Evolutionary conservation across 805 yeast genomes (phyloP).

Genomic region (Priceomyces carsonii): DNA sequence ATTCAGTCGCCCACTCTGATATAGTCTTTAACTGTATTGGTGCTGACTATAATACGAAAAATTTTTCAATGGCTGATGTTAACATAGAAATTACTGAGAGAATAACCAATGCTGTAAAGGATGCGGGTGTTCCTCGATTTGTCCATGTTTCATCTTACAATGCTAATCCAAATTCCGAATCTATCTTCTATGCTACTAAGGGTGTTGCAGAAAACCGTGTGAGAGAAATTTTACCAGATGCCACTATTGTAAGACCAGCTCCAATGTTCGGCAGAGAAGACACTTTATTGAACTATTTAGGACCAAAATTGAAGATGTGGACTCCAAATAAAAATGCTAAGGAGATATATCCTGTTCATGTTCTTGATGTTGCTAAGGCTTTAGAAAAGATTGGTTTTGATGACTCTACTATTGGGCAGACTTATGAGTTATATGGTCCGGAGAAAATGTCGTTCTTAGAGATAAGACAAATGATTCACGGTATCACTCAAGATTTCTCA

Average conservation of each 20-base stretch:
- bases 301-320: conserved; percentile 59
- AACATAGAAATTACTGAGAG: conserved; percentile 78
- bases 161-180: conserved; percentile 66
- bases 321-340: conserved; percentile 67
- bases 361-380: conserved; percentile 74
- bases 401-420: conserved; percentile 75
- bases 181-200: conserved; percentile 76
- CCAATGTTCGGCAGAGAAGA: conserved; percentile 79
- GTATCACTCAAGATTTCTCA: conserved; percentile 52
- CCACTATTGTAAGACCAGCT: conserved; percentile 84
- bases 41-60: conserved; percentile 72
- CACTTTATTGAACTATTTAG: conserved; percentile 59
- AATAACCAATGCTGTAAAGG: conserved; percentile 70
- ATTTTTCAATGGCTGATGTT: conserved; percentile 79
- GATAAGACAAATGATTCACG: conserved; percentile 69
- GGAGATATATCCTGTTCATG: conserved; percentile 70
- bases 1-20: conserved; percentile 76
- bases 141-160: conserved; percentile 80
- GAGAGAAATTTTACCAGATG: conserved; percentile 64
- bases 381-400: conserved; percentile 78
- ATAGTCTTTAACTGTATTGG: conserved; percentile 82
- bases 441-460: conserved; percentile 61
- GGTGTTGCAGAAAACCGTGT: conserved; percentile 77
- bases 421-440: conserved; percentile 75
- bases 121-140: conserved; percentile 69